Conservation (phyloP, 371 early-diverging fungal genomes). For the Mycotypha africana region DNA sequence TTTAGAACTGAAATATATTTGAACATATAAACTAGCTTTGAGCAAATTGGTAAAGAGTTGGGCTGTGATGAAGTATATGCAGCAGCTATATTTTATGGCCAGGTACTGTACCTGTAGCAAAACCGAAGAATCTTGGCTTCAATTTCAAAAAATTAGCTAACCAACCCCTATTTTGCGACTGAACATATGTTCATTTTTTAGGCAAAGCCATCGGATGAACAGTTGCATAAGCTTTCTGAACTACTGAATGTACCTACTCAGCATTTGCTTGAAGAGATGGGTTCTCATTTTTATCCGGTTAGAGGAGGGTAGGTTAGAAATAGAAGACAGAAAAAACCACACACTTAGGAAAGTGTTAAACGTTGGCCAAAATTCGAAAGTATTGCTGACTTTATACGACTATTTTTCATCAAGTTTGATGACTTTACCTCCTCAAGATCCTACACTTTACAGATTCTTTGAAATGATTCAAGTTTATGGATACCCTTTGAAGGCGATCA, state of each 20-base stretch:
- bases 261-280: slow-evolving; percentile 50
- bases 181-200: slow-evolving; percentile 4
- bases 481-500: slow-evolving; percentile 46
- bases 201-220: slow-evolving; percentile 48
- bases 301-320: slow-evolving; percentile 41
- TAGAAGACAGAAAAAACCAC: too few species aligned
- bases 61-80: slow-evolving; percentile 63
- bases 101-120: slow-evolving; percentile 21
- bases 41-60: slow-evolving; percentile 50
- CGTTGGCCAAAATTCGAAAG: too few species aligned
- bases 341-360: too few species aligned
- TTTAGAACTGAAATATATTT: too few species aligned
- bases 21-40: too few species aligned
- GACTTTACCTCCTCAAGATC: slow-evolving; percentile 46
- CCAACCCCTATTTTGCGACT: neutral
- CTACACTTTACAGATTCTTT: slow-evolving; percentile 48
- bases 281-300: slow-evolving; percentile 46
- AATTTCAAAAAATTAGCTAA: neutral
- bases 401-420: slow-evolving; percentile 26
- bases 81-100: slow-evolving; percentile 68
- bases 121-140: neutral
- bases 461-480: slow-evolving; percentile 55
- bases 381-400: too few species aligned
- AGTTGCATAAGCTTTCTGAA: slow-evolving; percentile 42
- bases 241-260: slow-evolving; percentile 50